Evolutionary conservation across 1,139 yeast species (phyloP).

Genomic region (Candida pseudoviswanathii): DNA sequence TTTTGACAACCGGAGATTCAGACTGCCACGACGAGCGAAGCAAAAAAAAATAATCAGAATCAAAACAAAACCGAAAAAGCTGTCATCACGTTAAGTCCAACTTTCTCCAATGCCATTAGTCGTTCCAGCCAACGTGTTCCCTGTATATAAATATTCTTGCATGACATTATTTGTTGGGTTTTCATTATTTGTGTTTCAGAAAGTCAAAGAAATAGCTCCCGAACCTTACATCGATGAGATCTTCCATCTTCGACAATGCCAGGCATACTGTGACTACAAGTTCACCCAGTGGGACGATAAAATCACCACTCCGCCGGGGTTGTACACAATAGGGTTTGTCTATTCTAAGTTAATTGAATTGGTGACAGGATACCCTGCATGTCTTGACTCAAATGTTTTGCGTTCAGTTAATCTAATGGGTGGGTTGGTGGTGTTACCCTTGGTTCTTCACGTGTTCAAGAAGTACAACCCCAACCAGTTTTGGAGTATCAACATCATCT

Average conservation of each 20-base stretch:
- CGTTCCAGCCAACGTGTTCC: slow-evolving; percentile 9
- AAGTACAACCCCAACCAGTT: slow-evolving; percentile 33
- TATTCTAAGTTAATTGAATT: slow-evolving; percentile 37
- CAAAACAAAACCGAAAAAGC: not conserved
- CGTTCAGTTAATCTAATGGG: slow-evolving; percentile 67
- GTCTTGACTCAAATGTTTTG: slow-evolving; percentile 44
- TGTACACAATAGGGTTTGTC: slow-evolving; percentile 65
- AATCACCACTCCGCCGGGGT: slow-evolving; percentile 96
- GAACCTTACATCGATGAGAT: slow-evolving; percentile 70
- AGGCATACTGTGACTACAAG: slow-evolving; percentile 60
- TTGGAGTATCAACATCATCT: slow-evolving; percentile 50
- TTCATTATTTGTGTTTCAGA: slow-evolving; percentile 19
- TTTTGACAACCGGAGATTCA: not conserved
- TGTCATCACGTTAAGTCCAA: not conserved
- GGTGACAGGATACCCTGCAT: slow-evolving; percentile 20
- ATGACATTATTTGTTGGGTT: slow-evolving; percentile 18
- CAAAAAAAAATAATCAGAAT: not conserved
- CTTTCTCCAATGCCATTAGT: slow-evolving; percentile 17
- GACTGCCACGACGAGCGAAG: not conserved
- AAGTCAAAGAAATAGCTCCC: slow-evolving; percentile 28
- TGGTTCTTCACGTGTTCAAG: slow-evolving; percentile 29
- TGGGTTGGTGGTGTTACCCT: slow-evolving; percentile 57
- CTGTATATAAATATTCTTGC: slow-evolving; percentile 7
- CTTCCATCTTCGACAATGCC: slow-evolving; percentile 83
- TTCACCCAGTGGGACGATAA: slow-evolving; percentile 80